Percentiles rank a stretch among this genome's conserved stretches.
Evolutionary conservation across 106 monocot species (phyloP).

Genomic region (Dendrobium catenatum): DNA sequence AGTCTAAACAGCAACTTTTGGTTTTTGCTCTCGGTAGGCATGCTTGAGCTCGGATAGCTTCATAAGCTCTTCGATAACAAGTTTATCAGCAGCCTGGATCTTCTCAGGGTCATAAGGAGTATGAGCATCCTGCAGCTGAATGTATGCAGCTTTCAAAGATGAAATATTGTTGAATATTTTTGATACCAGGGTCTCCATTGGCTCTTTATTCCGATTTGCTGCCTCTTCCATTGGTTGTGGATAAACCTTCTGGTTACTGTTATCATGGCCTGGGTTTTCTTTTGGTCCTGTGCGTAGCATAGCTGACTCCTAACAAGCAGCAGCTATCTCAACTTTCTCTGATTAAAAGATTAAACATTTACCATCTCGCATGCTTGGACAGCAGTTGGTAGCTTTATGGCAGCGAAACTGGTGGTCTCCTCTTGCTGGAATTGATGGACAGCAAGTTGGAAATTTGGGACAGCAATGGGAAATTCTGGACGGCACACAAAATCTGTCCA

Average conservation of each 20-base stretch:
- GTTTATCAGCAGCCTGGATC: constrained; percentile 44
- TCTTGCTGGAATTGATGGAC: no score
- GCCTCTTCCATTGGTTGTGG: constrained; percentile 89
- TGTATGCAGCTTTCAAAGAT: constrained; percentile 58
- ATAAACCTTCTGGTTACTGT: constrained; percentile 73
- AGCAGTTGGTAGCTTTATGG: no score
- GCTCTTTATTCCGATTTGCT: constrained; percentile 38
- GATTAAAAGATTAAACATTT: not conserved
- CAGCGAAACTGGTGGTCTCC: no score
- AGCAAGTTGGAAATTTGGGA: no score
- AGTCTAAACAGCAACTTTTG: not conserved
- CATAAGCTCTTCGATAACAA: constrained; percentile 25
- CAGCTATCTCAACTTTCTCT: constrained; percentile 5
- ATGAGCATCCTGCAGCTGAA: constrained; percentile 66
- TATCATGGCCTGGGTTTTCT: constrained; percentile 42
- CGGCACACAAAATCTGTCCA: no score
- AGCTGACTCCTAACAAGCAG: constrained; percentile 14
- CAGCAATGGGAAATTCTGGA: no score
- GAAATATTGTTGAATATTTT: constrained; percentile 77
- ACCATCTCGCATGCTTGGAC: no score
- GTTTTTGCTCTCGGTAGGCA: constrained; percentile 33
- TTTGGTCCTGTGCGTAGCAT: constrained; percentile 25
- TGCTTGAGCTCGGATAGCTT: constrained; percentile 52
- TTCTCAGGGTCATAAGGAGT: constrained; percentile 63
- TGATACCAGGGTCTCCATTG: constrained; percentile 50